Base-by-base conservation (phyloP, 495 filamentous ascomycete genomes). In the Aspergillus bertholletiae region DNA sequence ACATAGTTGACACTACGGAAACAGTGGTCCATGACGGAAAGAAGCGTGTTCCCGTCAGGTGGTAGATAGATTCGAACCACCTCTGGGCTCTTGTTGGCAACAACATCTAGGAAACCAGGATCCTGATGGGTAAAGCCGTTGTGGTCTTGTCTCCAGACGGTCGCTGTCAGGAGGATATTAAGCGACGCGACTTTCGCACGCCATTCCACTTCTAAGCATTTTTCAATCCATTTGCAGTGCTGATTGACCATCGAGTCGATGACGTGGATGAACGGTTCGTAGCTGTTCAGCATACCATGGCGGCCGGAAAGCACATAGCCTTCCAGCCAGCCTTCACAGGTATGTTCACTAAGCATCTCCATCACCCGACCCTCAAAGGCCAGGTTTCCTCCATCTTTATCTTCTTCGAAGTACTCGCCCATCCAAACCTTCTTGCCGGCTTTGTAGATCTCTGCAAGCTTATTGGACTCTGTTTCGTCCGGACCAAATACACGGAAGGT, bases 41-140 rank as follows among this genome's bases (percentile, higher is more conserved):
- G 80, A 5, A 90, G 76, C 58, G 81, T 84, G 74, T 90, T 90
- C 55, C 83, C 85, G 62, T 90, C 86, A 0, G 86, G 86, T 9
- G 87, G 87, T 3, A 90, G 81, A 60, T 90, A 90, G 65, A 90
- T 89, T 45, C 87, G 83, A 35, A 88, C 85, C 2, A 90, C 84
- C 54, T 88, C 82, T 13, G 87, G 86, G 65, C 76, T 81, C 70
- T 89, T 90, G 73, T 90, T 90, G 55, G 81, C 82, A 2, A 89
- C 79, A 1, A 89, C 84, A 59, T 88, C 86, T 15, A 89, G 77
- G 79, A 89, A 90, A 18, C 87, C 86, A 0, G 86, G 86, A 56
- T 90, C 87, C 65, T 90, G 87, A 67, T 90, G 87, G 0, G 85
- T 90, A 64, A 90, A 90, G 46, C 86, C 87, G 60, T 89, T 89